Percentiles rank a stretch among this genome's conserved stretches.
These are phyloP conservation scores for Coprinellus aureogranulatus DNA, from an alignment of 768 basidiomycete species.

Conservation along the genomic window DNA sequence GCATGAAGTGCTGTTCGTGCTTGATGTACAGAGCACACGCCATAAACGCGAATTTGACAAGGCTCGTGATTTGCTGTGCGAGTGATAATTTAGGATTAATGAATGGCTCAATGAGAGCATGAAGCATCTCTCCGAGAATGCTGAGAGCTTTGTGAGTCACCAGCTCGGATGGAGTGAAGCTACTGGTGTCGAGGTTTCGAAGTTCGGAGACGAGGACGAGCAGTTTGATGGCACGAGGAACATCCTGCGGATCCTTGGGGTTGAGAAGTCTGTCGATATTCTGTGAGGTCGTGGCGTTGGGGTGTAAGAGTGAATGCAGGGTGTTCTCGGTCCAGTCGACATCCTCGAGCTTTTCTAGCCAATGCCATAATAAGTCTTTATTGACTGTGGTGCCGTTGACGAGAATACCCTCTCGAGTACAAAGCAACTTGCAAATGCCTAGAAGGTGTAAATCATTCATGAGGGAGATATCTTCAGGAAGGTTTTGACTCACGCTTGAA, in stretches of 20 bases:
- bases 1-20: constrained; percentile 22
- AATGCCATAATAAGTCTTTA: constrained; percentile 15
- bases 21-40: constrained; percentile 19
- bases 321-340: constrained; percentile 23
- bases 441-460: too few relatives aligned
- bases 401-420: constrained; percentile 17
- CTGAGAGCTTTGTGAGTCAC: constrained; percentile 16
- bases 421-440: constrained; percentile 24
- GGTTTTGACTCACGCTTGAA: constrained; percentile 19
- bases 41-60: constrained; percentile 23
- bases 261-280: constrained; percentile 21
- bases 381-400: constrained; percentile 17
- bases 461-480: too few relatives aligned
- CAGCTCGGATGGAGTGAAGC: constrained; percentile 17
- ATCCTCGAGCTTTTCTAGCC: constrained; percentile 17
- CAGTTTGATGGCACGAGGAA: constrained; percentile 17
- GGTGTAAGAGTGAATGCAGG: constrained; percentile 13
- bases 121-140: constrained; percentile 27
- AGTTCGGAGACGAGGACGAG: constrained; percentile 17
- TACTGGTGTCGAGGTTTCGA: constrained; percentile 8
- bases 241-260: constrained; percentile 20
- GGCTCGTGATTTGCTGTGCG: constrained; percentile 23
- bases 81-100: constrained; percentile 17
- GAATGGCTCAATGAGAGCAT: constrained; percentile 26
- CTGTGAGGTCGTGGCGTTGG: constrained; percentile 1